Evolutionary conservation across 1,284 basidiomycete species (phyloP).

Genomic region (Marasmius tenuissimus): DNA sequence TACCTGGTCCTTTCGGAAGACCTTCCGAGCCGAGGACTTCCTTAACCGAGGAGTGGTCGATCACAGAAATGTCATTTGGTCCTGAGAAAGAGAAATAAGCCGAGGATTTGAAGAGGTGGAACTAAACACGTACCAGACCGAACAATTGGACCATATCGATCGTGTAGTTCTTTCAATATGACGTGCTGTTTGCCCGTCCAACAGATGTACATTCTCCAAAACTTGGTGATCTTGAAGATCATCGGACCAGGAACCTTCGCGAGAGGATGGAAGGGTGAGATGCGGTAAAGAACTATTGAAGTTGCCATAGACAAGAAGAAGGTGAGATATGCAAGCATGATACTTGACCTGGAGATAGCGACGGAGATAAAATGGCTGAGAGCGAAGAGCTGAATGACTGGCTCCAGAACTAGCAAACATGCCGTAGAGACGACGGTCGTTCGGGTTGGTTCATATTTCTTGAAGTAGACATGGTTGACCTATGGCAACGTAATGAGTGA

Average conservation of each 20-base stretch:
- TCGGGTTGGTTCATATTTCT: too few species aligned
- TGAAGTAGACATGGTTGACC: too few species aligned
- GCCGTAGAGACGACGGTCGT: too few species aligned
- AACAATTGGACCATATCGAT: conserved; percentile 43
- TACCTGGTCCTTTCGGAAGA: too few species aligned
- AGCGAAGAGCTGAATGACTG: neutral
- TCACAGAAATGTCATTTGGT: conserved; percentile 54
- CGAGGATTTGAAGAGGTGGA: neutral
- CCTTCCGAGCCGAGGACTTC: too few species aligned
- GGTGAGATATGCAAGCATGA: neutral
- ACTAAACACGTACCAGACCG: conserved; percentile 34
- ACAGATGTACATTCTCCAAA: conserved; percentile 30
- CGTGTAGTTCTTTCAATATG: conserved; percentile 34
- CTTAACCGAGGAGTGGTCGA: too few species aligned
- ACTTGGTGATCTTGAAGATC: conserved; percentile 36
- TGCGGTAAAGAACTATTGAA: conserved; percentile 40
- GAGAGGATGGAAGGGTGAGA: conserved; percentile 50
- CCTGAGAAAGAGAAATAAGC: conserved; percentile 29
- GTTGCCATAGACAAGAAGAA: conserved; percentile 26
- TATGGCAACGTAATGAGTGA: too few species aligned
- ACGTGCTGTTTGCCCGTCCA: conserved; percentile 35
- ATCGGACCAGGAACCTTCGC: conserved; percentile 44
- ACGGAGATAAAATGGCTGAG: neutral
- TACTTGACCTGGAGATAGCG: neutral
- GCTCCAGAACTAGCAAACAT: neutral